Conservation (phyloP, 805 yeast species). For the Saccharomycopsis malanga region DNA sequence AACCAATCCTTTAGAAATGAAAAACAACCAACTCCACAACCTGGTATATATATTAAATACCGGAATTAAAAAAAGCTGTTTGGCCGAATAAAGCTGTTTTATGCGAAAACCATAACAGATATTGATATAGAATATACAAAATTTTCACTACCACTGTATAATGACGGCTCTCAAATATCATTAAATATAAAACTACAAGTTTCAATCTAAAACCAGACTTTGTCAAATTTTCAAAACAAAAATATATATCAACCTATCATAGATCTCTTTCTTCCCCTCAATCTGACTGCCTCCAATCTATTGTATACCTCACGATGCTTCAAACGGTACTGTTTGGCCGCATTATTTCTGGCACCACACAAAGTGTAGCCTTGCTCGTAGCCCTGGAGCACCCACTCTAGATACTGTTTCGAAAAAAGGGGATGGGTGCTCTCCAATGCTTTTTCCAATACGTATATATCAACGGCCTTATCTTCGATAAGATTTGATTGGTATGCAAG, state of each 20-base stretch:
- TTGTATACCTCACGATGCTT: slow-evolving; percentile 45
- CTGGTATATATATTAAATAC: too few species aligned
- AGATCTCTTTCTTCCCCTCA: slow-evolving; percentile 91
- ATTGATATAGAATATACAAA: too few species aligned
- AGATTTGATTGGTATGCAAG: slow-evolving; percentile 67
- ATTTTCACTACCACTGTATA: too few species aligned
- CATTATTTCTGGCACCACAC: slow-evolving; percentile 29
- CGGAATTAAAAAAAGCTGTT: too few species aligned
- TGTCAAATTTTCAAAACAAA: too few species aligned
- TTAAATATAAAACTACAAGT: too few species aligned
- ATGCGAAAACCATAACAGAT: too few species aligned
- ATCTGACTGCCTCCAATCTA: slow-evolving; percentile 74
- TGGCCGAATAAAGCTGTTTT: too few species aligned
- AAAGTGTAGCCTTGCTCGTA: slow-evolving; percentile 33
- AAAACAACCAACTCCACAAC: too few species aligned
- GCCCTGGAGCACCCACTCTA: slow-evolving; percentile 66
- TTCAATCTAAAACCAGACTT: too few species aligned
- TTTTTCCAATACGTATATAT: slow-evolving; percentile 85
- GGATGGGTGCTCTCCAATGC: slow-evolving; percentile 92
- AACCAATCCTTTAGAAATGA: too few species aligned
- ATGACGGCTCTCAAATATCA: too few species aligned
- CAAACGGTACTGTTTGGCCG: slow-evolving; percentile 31
- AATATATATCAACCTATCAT: slow-evolving; percentile 62
- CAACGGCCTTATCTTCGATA: slow-evolving; percentile 95
- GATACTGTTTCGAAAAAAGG: slow-evolving; percentile 53